These are phyloP conservation scores for Talaromyces sp. DNA, from an alignment of 2,329 filamentous ascomycete species.

Conservation along the genomic window DNA sequence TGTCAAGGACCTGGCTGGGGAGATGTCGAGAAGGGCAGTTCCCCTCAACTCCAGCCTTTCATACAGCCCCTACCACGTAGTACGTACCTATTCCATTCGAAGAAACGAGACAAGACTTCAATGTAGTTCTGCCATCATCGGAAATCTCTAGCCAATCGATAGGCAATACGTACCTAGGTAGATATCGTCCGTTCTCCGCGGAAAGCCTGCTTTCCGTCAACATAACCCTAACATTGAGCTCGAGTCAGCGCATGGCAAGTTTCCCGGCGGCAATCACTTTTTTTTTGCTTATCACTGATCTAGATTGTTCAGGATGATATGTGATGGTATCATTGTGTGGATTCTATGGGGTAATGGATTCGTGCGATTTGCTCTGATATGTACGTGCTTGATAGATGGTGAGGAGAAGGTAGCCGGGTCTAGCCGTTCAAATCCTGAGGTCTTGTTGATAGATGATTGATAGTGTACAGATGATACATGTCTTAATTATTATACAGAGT, in stretches of 20 bases:
- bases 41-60: neutral
- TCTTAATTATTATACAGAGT: neutral
- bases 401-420: slow-evolving; percentile 1
- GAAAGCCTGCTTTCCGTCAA: neutral
- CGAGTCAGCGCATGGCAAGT: neutral
- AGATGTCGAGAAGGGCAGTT: neutral
- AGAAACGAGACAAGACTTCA: neutral
- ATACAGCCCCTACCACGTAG: neutral
- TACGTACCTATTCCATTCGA: neutral
- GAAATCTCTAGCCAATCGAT: neutral
- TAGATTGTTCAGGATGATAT: neutral
- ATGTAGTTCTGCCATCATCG: neutral
- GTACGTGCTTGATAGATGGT: neutral
- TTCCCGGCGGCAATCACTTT: neutral
- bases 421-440: slow-evolving; percentile 11
- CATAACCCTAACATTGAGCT: neutral
- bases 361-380: neutral
- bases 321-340: slow-evolving; percentile 9
- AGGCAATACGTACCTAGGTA: neutral
- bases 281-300: neutral
- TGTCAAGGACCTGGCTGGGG: too few relatives aligned
- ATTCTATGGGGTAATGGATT: slow-evolving; percentile 19
- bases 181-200: neutral
- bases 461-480: neutral
- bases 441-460: neutral